phyloP scores from a whole-genome alignment of 495 filamentous ascomycete species.

The Pseudoneurospora amorphoporcata region DNA sequence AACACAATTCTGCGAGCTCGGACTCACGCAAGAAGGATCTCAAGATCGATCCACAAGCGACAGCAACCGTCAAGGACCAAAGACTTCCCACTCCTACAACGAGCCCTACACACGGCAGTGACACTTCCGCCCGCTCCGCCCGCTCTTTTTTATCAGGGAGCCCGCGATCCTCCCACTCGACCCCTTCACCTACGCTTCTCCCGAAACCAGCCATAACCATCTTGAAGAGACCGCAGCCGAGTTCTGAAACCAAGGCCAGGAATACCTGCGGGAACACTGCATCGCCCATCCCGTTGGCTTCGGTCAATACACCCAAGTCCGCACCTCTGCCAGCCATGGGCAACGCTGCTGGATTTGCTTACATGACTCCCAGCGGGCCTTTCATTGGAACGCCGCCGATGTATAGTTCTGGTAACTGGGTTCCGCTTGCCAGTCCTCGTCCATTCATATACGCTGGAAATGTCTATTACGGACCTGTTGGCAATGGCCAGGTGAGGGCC shows the following conservation, averaged over 20 bases:
- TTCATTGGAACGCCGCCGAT: background rate
- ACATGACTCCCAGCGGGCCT: background rate
- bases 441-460: background rate
- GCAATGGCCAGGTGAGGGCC: background rate
- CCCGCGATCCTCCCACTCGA: background rate
- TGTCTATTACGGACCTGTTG: background rate
- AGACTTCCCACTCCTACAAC: background rate
- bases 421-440: background rate
- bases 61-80: background rate
- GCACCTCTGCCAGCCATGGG: background rate
- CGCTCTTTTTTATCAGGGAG: background rate
- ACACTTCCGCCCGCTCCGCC: background rate
- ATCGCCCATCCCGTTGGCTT: background rate
- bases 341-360: background rate
- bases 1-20: background rate
- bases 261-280: background rate
- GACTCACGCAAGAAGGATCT: background rate
- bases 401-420: background rate
- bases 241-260: background rate
- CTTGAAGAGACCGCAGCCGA: background rate
- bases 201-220: background rate
- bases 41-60: background rate
- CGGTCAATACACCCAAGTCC: background rate
- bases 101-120: background rate
- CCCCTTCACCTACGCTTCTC: background rate